Evolutionary conservation across 148 eudicot genomes (phyloP).

Genomic region (Vaccinium vitisidaea): DNA sequence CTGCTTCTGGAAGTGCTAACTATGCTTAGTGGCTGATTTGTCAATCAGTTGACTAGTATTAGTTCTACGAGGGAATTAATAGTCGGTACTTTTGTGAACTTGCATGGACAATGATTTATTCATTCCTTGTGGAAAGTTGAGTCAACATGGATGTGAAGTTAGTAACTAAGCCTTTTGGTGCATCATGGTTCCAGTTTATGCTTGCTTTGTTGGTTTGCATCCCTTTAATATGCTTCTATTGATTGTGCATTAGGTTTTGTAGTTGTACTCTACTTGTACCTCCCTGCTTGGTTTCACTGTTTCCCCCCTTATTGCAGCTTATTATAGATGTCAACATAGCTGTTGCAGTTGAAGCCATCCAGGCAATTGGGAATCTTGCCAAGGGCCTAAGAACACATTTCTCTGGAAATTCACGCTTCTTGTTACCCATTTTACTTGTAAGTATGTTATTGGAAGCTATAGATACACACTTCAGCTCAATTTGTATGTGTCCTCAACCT

Average conservation of each 20-base stretch:
- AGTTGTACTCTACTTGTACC: not conserved
- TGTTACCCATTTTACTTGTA: constrained; percentile 90
- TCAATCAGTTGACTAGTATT: not conserved
- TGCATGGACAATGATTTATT: not conserved
- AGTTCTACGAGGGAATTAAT: not conserved
- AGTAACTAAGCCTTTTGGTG: not conserved
- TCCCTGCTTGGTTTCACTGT: not conserved
- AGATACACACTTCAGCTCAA: not conserved
- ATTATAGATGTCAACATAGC: constrained; percentile 93
- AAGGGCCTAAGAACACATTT: constrained; percentile 85
- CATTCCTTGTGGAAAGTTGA: not conserved
- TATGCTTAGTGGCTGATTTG: not conserved
- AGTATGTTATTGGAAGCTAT: constrained; percentile 20
- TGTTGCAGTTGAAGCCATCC: constrained; percentile 92
- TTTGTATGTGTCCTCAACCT: not conserved
- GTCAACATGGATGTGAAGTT: not conserved
- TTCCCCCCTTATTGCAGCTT: constrained; percentile 50
- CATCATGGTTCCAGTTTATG: not conserved
- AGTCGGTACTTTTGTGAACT: constrained; percentile 2
- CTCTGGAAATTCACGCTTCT: constrained; percentile 79
- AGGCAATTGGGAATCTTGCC: constrained; percentile 97
- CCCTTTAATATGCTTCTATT: not conserved
- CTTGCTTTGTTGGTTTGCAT: not conserved
- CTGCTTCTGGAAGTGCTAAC: not conserved
- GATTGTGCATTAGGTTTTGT: not conserved